These are phyloP conservation scores for Exophiala aquamarina DNA, from an alignment of 2,329 filamentous ascomycete genomes.

Conservation along the genomic window DNA sequence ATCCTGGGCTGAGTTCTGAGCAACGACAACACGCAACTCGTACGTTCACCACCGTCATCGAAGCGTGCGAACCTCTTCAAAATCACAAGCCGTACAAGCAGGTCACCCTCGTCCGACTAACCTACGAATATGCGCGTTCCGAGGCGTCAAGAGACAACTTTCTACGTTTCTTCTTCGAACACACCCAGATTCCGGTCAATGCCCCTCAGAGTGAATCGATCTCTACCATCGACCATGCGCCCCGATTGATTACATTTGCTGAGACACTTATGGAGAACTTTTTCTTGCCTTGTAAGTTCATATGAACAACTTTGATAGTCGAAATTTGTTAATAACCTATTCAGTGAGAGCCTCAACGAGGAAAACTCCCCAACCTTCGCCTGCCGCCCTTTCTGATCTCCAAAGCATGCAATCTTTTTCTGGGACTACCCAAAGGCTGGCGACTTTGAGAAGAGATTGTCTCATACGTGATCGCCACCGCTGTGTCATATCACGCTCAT, in stretches of 20 bases:
- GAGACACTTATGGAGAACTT: slow-evolving; percentile 24
- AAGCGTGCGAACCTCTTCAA: slow-evolving; percentile 24
- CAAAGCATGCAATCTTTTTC: slow-evolving; percentile 6
- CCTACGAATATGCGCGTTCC: slow-evolving; percentile 23
- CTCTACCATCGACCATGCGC: slow-evolving; percentile 2
- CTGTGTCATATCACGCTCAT: slow-evolving; percentile 21
- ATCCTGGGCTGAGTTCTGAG: slow-evolving; percentile 11
- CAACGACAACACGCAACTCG: slow-evolving; percentile 14
- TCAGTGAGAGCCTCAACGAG: slow-evolving; percentile 21
- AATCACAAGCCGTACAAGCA: slow-evolving; percentile 24
- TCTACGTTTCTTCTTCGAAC: slow-evolving; percentile 13
- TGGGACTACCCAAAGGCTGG: slow-evolving; percentile 18
- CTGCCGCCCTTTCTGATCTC: slow-evolving; percentile 18
- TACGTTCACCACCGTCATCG: slow-evolving; percentile 19
- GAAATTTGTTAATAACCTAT: slow-evolving; percentile 3
- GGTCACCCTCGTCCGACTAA: slow-evolving; percentile 23
- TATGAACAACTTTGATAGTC: slow-evolving; percentile 1
- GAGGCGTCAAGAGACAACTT: slow-evolving; percentile 16
- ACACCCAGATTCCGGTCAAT: slow-evolving; percentile 11
- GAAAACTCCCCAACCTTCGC: slow-evolving; percentile 21
- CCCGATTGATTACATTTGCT: slow-evolving; percentile 19
- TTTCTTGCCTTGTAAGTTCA: slow-evolving; percentile 23
- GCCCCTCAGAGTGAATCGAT: slow-evolving; percentile 4
- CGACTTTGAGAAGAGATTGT: slow-evolving; percentile 22
- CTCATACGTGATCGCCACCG: slow-evolving; percentile 25